These are phyloP conservation scores for Thelonectria rubi DNA, from an alignment of 2,329 filamentous ascomycete species.

Conservation along the genomic window DNA sequence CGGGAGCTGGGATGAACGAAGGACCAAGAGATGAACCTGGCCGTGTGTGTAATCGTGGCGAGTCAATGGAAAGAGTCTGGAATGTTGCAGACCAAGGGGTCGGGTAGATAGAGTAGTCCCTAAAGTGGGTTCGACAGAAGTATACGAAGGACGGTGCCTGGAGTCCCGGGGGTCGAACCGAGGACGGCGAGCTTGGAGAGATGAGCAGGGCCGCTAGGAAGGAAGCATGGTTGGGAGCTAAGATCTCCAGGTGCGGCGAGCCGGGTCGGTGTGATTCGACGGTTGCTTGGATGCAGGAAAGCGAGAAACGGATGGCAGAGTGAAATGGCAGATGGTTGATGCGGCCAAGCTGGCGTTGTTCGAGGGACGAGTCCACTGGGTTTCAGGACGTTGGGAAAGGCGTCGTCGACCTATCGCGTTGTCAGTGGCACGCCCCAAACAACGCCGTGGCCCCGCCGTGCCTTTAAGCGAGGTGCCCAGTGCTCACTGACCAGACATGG, in stretches of 20 bases:
- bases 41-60: conserved; percentile 23
- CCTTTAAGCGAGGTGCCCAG: conserved; percentile 38
- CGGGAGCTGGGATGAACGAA: conserved; percentile 30
- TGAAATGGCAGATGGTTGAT: conserved; percentile 8
- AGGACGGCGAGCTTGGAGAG: conserved; percentile 1
- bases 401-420: conserved; percentile 33
- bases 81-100: conserved; percentile 31
- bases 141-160: conserved; percentile 7
- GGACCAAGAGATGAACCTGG: conserved; percentile 32
- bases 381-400: conserved; percentile 42
- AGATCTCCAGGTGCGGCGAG: conserved; percentile 15
- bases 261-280: conserved; percentile 18
- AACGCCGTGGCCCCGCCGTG: conserved; percentile 36
- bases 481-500: conserved; percentile 23
- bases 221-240: conserved; percentile 15
- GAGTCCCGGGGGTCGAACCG: conserved; percentile 10
- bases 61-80: conserved; percentile 34
- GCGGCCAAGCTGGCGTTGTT: conserved; percentile 11
- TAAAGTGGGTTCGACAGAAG: conserved; percentile 13
- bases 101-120: conserved; percentile 23
- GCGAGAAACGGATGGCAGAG: conserved; percentile 3
- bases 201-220: conserved; percentile 2
- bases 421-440: conserved; percentile 36
- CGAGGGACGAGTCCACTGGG: conserved; percentile 34
- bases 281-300: conserved; percentile 4